These are phyloP conservation scores for Nymphaea colorata DNA, from an alignment of 164 flowering plant species.

Conservation along the genomic window DNA sequence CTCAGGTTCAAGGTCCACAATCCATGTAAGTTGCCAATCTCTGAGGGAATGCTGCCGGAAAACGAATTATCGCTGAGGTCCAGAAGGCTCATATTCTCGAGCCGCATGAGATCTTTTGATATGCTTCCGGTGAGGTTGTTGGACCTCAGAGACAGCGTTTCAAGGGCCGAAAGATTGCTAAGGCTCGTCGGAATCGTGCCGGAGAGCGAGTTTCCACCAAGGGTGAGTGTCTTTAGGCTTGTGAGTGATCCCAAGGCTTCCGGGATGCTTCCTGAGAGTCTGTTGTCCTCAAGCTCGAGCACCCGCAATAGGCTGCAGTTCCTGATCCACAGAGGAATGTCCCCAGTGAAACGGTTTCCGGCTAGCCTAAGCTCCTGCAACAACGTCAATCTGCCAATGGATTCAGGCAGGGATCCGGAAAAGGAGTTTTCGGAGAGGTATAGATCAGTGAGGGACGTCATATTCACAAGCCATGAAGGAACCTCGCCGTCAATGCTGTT, in stretches of 20 bases:
- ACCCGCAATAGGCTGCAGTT: constrained; percentile 33
- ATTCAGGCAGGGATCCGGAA: constrained; percentile 35
- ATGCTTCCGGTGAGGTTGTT: constrained; percentile 41
- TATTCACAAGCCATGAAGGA: constrained; percentile 44
- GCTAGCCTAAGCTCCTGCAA: constrained; percentile 55
- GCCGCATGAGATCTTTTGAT: constrained; percentile 31
- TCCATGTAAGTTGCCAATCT: constrained; percentile 29
- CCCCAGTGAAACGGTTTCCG: constrained; percentile 48
- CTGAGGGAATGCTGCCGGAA: constrained; percentile 26
- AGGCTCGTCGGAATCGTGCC: constrained; percentile 37
- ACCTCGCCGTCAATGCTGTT: constrained; percentile 45
- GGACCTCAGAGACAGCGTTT: constrained; percentile 33
- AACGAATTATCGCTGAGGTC: constrained; percentile 41
- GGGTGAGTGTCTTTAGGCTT: constrained; percentile 28
- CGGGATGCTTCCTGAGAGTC: constrained; percentile 45
- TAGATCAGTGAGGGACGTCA: constrained; percentile 24
- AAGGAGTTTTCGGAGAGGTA: constrained; percentile 42
- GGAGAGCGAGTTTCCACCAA: constrained; percentile 45
- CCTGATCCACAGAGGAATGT: constrained; percentile 25
- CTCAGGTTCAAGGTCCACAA: constrained; percentile 47
- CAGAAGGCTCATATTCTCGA: constrained; percentile 36
- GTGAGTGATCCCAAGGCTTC: constrained; percentile 23
- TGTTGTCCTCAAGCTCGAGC: constrained; percentile 48
- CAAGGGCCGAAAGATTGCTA: constrained; percentile 23
- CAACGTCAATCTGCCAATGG: constrained; percentile 23